Percentiles rank a stretch among this genome's conserved stretches.
Evolutionary conservation across 2,329 filamentous ascomycete genomes (phyloP).

Genomic region (Calonectria pauciramosa): DNA sequence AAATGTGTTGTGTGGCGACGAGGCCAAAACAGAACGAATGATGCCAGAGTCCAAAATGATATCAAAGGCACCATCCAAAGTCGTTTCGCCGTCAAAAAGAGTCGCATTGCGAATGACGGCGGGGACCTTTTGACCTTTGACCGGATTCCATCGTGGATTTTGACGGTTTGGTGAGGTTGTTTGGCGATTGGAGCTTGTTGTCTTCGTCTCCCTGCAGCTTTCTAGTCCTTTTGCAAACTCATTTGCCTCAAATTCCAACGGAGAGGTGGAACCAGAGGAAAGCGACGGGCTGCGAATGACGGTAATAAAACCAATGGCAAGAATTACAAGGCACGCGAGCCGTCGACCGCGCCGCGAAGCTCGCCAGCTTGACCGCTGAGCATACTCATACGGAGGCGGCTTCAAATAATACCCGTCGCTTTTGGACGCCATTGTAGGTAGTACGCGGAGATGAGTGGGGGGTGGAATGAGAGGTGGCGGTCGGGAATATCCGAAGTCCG

Average conservation of each 20-base stretch:
- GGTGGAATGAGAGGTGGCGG: too few species aligned
- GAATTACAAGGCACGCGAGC: background rate
- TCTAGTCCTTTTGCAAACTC: background rate
- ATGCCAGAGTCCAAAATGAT: slow-evolving; percentile 1
- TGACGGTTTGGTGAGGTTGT: background rate
- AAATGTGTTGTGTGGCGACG: background rate
- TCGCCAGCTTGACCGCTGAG: background rate
- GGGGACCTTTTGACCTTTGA: background rate
- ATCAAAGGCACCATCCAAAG: background rate
- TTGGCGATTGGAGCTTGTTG: background rate
- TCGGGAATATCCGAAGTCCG: background rate
- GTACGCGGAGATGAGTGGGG: background rate
- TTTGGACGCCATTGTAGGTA: background rate
- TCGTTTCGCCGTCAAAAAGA: slow-evolving; percentile 2
- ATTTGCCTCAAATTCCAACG: background rate
- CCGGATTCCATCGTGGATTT: slow-evolving; percentile 10
- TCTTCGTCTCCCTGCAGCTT: background rate
- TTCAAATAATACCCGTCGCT: background rate
- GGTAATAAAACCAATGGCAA: background rate
- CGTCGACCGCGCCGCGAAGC: background rate
- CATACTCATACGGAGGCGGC: slow-evolving; percentile 2
- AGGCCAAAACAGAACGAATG: background rate
- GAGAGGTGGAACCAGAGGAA: background rate
- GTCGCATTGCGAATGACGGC: slow-evolving; percentile 3
- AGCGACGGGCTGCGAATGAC: background rate